Conservation (phyloP, 371 early-diverging fungal species). For the Rhizopus delemar region DNA sequence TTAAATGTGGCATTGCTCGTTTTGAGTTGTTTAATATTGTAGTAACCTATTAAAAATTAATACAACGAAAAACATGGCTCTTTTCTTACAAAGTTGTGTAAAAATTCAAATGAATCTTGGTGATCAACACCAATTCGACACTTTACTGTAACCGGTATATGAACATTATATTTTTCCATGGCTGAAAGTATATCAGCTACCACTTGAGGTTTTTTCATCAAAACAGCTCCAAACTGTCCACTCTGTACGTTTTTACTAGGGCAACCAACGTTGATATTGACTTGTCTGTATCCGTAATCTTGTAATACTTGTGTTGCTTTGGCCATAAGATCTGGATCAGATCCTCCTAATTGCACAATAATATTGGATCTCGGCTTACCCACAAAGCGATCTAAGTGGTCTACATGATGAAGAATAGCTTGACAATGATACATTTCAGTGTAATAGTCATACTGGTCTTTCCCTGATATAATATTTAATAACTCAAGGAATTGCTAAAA, state of each 20-base stretch:
- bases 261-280: constrained; percentile 81
- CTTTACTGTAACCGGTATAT: constrained; percentile 70
- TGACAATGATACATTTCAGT: constrained; percentile 81
- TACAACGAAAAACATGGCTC: background rate
- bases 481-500: constrained; percentile 65
- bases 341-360: constrained; percentile 68
- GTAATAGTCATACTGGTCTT: constrained; percentile 63
- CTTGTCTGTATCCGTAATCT: constrained; percentile 53
- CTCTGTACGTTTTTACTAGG: constrained; percentile 72
- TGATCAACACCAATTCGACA: constrained; percentile 78
- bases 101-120: constrained; percentile 64
- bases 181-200: constrained; percentile 63
- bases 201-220: constrained; percentile 70
- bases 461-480: constrained; percentile 64
- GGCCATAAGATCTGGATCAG: constrained; percentile 55
- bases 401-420: constrained; percentile 55
- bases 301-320: constrained; percentile 52
- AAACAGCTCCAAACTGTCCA: constrained; percentile 72
- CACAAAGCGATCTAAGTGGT: constrained; percentile 50
- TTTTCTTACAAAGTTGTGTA: constrained; percentile 55
- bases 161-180: constrained; percentile 52
- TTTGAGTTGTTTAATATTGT: constrained; percentile 35
- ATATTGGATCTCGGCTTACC: constrained; percentile 54
- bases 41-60: constrained; percentile 28
- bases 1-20: constrained; percentile 52